These are phyloP conservation scores for Ogataea saltuana DNA, from an alignment of 805 yeast genomes.

Conservation along the genomic window DNA sequence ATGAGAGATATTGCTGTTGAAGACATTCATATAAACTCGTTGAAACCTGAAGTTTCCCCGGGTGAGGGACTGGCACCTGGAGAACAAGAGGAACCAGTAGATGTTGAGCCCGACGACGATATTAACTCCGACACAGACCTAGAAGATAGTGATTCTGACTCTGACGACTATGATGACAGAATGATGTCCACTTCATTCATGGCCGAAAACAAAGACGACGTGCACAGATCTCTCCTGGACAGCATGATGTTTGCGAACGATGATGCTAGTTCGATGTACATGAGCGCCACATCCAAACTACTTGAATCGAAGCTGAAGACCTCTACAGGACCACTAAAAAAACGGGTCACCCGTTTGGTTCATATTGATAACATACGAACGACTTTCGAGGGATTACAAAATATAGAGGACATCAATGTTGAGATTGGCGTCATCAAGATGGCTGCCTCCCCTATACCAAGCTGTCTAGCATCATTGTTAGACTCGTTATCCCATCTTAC, in stretches of 20 bases:
- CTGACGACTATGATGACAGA: constrained; percentile 39
- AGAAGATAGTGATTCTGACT: constrained; percentile 28
- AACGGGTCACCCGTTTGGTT: constrained; percentile 25
- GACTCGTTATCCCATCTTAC: constrained; percentile 39
- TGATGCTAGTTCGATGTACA: constrained; percentile 70
- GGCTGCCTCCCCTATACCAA: constrained; percentile 46
- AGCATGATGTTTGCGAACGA: constrained; percentile 68
- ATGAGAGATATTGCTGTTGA: constrained; percentile 41
- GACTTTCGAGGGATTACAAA: constrained; percentile 49
- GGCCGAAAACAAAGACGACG: constrained; percentile 31
- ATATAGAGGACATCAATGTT: constrained; percentile 38
- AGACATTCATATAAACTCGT: constrained; percentile 42
- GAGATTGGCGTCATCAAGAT: constrained; percentile 43
- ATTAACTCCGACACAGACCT: constrained; percentile 22
- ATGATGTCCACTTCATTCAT: constrained; percentile 39
- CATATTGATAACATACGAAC: constrained; percentile 41
- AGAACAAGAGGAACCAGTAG: constrained; percentile 8
- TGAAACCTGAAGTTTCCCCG: constrained; percentile 41
- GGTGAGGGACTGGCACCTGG: constrained; percentile 28
- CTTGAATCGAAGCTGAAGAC: constrained; percentile 24
- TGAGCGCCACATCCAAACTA: constrained; percentile 74
- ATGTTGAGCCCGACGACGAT: constrained; percentile 7
- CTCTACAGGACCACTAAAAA: neutral
- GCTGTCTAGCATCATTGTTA: constrained; percentile 39
- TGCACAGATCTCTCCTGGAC: constrained; percentile 42